Conservation (phyloP, 306 rosid genomes). For the Vigna unguiculata region DNA sequence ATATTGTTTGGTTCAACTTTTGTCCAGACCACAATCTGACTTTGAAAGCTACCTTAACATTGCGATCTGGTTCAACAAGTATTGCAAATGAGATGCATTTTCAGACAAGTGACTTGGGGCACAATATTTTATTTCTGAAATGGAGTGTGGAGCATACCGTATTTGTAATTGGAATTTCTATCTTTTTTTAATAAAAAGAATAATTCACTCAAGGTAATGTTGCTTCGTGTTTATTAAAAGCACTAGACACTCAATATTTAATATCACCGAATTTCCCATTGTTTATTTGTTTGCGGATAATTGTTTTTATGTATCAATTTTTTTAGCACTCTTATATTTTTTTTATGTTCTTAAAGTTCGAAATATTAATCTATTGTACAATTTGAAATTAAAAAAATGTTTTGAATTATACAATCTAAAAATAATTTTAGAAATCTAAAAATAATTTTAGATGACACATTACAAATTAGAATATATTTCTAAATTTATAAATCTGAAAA, state of each 20-base stretch:
- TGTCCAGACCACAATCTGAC: slow-evolving; percentile 87
- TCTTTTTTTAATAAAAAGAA: not conserved
- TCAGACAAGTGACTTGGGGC: slow-evolving; percentile 5
- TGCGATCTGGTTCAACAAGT: slow-evolving; percentile 87
- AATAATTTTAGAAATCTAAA: too few relatives aligned
- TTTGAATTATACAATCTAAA: too few relatives aligned
- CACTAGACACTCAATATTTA: not conserved
- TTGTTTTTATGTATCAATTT: not conserved
- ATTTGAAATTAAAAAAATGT: too few relatives aligned
- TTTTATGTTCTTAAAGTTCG: too few relatives aligned
- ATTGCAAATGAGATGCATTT: slow-evolving; percentile 59
- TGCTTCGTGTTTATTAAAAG: not conserved
- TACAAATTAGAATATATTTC: too few relatives aligned
- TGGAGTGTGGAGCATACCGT: not conserved
- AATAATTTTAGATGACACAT: too few relatives aligned
- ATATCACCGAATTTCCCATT: not conserved
- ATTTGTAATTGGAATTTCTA: not conserved
- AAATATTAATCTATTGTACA: too few relatives aligned
- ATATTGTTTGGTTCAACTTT: slow-evolving; percentile 37
- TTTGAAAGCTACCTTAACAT: slow-evolving; percentile 88
- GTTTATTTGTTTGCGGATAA: not conserved
- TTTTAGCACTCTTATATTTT: too few relatives aligned
- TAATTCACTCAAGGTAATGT: not conserved
- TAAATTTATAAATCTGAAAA: too few relatives aligned
- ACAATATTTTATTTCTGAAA: not conserved